Evolutionary conservation across 1,139 yeast genomes (phyloP).

Genomic region (Zygosaccharomyces sapae): DNA sequence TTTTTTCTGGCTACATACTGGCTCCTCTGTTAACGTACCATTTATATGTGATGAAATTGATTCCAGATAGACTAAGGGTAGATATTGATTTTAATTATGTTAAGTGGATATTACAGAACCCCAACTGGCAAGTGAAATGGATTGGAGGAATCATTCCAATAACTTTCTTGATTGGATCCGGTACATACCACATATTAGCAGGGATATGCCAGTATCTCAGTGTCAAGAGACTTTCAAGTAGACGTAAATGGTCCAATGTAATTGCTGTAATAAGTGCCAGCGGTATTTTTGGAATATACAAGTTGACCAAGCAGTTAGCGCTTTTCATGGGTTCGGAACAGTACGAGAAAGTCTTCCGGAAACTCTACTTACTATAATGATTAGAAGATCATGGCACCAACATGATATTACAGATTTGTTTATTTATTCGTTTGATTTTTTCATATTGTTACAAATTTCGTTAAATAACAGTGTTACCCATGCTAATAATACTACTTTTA

Average conservation of each 20-base stretch:
- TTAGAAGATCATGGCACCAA: no score
- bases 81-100: constrained; percentile 25
- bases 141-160: constrained; percentile 25
- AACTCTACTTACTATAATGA: constrained; percentile 7
- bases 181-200: constrained; percentile 26
- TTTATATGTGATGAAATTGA: constrained; percentile 23
- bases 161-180: constrained; percentile 21
- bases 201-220: constrained; percentile 23
- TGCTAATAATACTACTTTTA: no score
- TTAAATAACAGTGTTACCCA: background rate
- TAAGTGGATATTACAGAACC: constrained; percentile 24
- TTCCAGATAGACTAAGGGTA: constrained; percentile 16
- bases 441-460: background rate
- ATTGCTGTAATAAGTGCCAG: constrained; percentile 15
- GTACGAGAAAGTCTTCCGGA: constrained; percentile 12
- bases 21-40: constrained; percentile 24
- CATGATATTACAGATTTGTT: no score
- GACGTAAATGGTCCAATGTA: constrained; percentile 21
- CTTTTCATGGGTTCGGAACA: constrained; percentile 10
- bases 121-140: constrained; percentile 20
- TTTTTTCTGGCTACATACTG: constrained; percentile 24
- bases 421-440: background rate
- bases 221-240: constrained; percentile 16
- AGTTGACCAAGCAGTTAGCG: constrained; percentile 15
- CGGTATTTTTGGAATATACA: constrained; percentile 23